Evolutionary conservation across 2,329 filamentous ascomycete genomes (phyloP).

Genomic region (Cladosporium austrohemisphaericum): DNA sequence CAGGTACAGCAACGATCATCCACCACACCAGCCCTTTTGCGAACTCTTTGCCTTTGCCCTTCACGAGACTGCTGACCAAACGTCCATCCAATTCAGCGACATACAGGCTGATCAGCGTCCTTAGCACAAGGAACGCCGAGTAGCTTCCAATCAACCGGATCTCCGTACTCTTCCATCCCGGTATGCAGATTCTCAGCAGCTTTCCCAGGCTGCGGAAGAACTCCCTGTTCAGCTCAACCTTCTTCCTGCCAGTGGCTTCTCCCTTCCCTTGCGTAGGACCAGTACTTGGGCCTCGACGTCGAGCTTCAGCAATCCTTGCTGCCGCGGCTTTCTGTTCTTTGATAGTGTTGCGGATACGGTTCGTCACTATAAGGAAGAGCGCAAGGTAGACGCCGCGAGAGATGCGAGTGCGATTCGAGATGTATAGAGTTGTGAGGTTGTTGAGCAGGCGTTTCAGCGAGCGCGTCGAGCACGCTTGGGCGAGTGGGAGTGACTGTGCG

Average conservation of each 20-base stretch:
- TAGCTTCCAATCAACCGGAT: slow-evolving; percentile 81
- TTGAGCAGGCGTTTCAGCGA: slow-evolving; percentile 24
- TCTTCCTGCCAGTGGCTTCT: slow-evolving; percentile 54
- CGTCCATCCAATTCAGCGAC: slow-evolving; percentile 94
- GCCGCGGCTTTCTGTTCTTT: slow-evolving; percentile 88
- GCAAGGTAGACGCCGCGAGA: slow-evolving; percentile 80
- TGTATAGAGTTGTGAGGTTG: slow-evolving; percentile 66
- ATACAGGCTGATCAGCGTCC: slow-evolving; percentile 90
- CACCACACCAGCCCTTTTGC: slow-evolving; percentile 87
- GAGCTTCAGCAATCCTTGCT: slow-evolving; percentile 59
- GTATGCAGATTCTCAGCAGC: slow-evolving; percentile 81
- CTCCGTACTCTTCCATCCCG: slow-evolving; percentile 86
- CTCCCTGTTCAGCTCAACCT: slow-evolving; percentile 88
- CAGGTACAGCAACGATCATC: slow-evolving; percentile 95
- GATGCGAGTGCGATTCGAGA: slow-evolving; percentile 75
- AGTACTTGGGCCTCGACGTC: slow-evolving; percentile 33
- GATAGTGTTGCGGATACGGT: slow-evolving; percentile 87
- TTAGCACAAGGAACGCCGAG: slow-evolving; percentile 83
- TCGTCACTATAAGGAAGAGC: slow-evolving; percentile 72
- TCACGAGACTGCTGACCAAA: slow-evolving; percentile 86
- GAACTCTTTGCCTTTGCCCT: slow-evolving; percentile 88
- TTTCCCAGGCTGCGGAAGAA: slow-evolving; percentile 74
- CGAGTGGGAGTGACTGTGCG: slow-evolving; percentile 17
- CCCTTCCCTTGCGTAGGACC: slow-evolving; percentile 43
- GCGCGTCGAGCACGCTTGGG: slow-evolving; percentile 26